A percentile compares a stretch with the other conserved stretches of the same genome.
Conservation (phyloP, 1,139 yeast genomes). For the Debaryomyces fabryi region DNA sequence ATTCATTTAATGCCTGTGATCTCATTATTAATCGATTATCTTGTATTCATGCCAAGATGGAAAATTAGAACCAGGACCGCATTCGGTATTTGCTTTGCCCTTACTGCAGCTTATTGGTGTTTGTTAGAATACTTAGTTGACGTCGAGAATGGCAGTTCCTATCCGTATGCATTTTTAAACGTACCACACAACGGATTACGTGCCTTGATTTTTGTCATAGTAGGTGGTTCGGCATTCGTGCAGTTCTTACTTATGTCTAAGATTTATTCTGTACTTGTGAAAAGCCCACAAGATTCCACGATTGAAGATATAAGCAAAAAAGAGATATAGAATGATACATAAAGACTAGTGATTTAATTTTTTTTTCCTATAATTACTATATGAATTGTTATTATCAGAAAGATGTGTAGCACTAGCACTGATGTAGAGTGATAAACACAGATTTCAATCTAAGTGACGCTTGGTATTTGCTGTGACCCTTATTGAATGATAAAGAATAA, state of each 20-base stretch:
- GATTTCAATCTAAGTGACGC: not conserved
- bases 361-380: not conserved
- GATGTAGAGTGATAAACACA: too few species aligned
- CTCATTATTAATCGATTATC: constrained; percentile 54
- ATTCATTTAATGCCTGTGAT: constrained; percentile 63
- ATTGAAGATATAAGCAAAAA: not conserved
- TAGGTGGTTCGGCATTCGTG: constrained; percentile 48
- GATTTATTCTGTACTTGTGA: constrained; percentile 28
- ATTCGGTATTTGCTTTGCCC: constrained; percentile 34
- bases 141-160: constrained; percentile 48
- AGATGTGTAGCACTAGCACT: not conserved
- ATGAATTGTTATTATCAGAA: not conserved
- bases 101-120: constrained; percentile 56
- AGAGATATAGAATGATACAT: not conserved
- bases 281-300: constrained; percentile 1
- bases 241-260: constrained; percentile 34
- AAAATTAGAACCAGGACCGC: constrained; percentile 40
- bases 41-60: constrained; percentile 56
- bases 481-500: not conserved
- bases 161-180: constrained; percentile 70
- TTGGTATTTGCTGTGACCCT: not conserved
- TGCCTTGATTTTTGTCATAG: constrained; percentile 49
- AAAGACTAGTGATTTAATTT: constrained; percentile 1
- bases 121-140: constrained; percentile 53
- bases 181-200: constrained; percentile 48